These are phyloP conservation scores for Fagus crenata DNA, from an alignment of 306 rosid species.

Conservation along the genomic window DNA sequence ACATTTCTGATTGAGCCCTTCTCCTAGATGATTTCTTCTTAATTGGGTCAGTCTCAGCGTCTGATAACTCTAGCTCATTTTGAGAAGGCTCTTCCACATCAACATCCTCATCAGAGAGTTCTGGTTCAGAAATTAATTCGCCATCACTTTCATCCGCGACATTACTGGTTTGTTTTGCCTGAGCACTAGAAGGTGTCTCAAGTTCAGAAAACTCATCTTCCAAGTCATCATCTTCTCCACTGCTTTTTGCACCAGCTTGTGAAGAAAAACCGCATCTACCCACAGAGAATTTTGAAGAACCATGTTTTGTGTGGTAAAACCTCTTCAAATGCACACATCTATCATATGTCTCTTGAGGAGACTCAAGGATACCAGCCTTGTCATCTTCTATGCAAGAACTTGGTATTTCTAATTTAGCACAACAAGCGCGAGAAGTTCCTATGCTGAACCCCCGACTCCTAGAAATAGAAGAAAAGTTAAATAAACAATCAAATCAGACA, in stretches of 20 bases:
- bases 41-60: constrained; percentile 27
- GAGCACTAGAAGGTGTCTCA: constrained; percentile 37
- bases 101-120: constrained; percentile 41
- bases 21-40: constrained; percentile 15
- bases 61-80: constrained; percentile 50
- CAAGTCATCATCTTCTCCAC: constrained; percentile 57
- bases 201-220: constrained; percentile 85
- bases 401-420: constrained; percentile 42
- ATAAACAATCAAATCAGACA: constrained; percentile 14
- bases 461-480: constrained; percentile 20
- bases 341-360: constrained; percentile 17
- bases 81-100: constrained; percentile 46
- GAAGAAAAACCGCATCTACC: constrained; percentile 57
- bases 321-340: constrained; percentile 20
- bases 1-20: constrained; percentile 41
- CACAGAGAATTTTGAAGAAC: constrained; percentile 33
- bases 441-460: constrained; percentile 48
- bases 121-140: constrained; percentile 35
- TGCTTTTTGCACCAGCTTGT: constrained; percentile 64
- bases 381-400: constrained; percentile 28
- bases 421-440: constrained; percentile 38
- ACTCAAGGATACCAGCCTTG: constrained; percentile 24
- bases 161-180: constrained; percentile 9
- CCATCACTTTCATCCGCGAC: constrained; percentile 30
- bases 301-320: constrained; percentile 33